A percentile compares a stretch with the other conserved stretches of the same genome.
phyloP scores from a whole-genome alignment of 768 basidiomycete genomes.

The Tylopilus sp. region DNA sequence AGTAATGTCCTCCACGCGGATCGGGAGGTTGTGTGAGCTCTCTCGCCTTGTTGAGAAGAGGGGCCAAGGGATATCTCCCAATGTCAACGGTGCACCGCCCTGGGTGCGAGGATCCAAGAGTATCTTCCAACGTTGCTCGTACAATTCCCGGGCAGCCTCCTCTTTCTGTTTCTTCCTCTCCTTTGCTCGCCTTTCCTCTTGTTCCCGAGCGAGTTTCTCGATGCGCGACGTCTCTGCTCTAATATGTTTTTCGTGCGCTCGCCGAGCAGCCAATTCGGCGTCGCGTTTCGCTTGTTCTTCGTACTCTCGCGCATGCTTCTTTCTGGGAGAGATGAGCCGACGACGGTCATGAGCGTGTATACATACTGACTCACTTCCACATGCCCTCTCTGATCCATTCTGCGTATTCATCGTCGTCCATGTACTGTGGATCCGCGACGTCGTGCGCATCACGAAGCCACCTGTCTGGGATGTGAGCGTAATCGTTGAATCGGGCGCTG shows the following conservation, averaged over 20 bases:
- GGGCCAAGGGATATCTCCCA: conserved; percentile 75
- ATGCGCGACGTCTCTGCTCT: conserved; percentile 51
- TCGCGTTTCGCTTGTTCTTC: conserved; percentile 58
- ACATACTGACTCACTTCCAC: conserved; percentile 56
- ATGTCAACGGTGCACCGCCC: conserved; percentile 35
- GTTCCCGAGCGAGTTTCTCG: conserved; percentile 51
- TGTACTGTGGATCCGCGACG: conserved; percentile 39
- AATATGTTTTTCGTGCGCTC: conserved; percentile 50
- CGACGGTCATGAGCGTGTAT: background rate
- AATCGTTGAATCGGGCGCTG: conserved; percentile 62
- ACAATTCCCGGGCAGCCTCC: conserved; percentile 47
- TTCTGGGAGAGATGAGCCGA: conserved; percentile 37
- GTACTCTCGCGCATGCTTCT: conserved; percentile 63
- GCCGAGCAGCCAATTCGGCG: conserved; percentile 49
- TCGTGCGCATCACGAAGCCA: conserved; percentile 51
- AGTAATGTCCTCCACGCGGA: conserved; percentile 50
- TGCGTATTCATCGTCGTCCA: conserved; percentile 87
- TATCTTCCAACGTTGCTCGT: conserved; percentile 56
- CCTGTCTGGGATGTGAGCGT: conserved; percentile 68
- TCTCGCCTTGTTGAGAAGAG: conserved; percentile 34
- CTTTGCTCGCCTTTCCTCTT: conserved; percentile 45
- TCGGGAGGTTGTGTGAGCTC: conserved; percentile 7
- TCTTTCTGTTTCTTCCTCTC: conserved; percentile 43
- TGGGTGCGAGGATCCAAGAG: conserved; percentile 36
- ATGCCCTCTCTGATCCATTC: conserved; percentile 86